Conservation (phyloP, 352 stramenopile genomes). For the Globisporangium solare region DNA sequence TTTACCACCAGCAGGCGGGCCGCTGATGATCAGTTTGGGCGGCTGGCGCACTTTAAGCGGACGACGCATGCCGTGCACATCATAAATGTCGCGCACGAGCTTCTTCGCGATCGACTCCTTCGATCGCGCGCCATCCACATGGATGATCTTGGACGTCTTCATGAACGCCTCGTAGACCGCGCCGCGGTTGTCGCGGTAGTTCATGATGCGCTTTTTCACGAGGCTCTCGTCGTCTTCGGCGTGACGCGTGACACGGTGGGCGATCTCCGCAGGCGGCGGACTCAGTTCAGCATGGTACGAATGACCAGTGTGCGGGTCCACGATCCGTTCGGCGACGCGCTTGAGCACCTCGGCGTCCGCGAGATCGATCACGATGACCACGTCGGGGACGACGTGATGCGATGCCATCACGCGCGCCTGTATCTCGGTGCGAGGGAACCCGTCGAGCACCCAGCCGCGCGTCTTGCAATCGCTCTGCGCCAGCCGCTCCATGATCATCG, state of each 20-base stretch:
- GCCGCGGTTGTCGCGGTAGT: constrained; percentile 81
- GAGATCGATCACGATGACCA: constrained; percentile 91
- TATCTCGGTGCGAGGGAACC: constrained; percentile 90
- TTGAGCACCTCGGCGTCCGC: constrained; percentile 87
- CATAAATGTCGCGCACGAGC: constrained; percentile 49
- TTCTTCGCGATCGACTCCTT: constrained; percentile 36
- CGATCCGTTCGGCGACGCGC: constrained; percentile 69
- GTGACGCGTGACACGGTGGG: constrained; percentile 55
- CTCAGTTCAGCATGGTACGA: constrained; percentile 81
- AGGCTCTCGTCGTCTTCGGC: constrained; percentile 83
- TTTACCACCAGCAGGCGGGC: constrained; percentile 92
- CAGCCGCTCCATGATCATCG: constrained; percentile 79
- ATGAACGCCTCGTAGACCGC: constrained; percentile 72
- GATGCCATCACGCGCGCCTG: constrained; percentile 87
- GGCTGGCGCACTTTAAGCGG: constrained; percentile 36
- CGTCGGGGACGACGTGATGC: constrained; percentile 74
- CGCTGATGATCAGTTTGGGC: constrained; percentile 88
- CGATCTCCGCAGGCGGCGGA: constrained; percentile 44
- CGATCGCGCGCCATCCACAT: constrained; percentile 60
- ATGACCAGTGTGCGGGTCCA: constrained; percentile 72
- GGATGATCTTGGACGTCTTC: constrained; percentile 54
- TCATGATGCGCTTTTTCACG: constrained; percentile 64
- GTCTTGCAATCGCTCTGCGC: constrained; percentile 78
- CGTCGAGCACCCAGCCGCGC: constrained; percentile 92
- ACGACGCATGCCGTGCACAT: constrained; percentile 32